Conservation (phyloP, 31 red algal species). For the Endocladia muricata region DNA sequence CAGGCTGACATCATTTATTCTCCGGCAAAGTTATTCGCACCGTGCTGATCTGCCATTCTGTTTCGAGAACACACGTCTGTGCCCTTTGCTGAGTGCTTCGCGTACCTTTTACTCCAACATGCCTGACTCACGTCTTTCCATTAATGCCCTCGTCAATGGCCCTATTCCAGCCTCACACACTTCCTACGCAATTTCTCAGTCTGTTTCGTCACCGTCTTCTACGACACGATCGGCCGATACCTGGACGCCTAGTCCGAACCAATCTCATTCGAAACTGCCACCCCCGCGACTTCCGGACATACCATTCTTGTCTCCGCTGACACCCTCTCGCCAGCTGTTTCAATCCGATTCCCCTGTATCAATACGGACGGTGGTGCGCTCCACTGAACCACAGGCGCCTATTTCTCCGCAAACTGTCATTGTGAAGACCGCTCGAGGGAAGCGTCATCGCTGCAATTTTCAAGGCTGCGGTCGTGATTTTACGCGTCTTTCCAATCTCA, state of each 20-base stretch:
- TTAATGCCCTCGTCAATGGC: neutral
- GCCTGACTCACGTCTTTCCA: constrained; percentile 16
- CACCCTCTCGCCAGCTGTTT: neutral
- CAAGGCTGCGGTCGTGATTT: constrained; percentile 54
- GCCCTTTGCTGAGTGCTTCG: too few relatives aligned
- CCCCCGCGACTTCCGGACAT: neutral
- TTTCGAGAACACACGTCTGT: too few relatives aligned
- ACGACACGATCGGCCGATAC: neutral
- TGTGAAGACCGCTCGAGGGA: constrained; percentile 40
- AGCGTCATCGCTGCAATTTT: constrained; percentile 47
- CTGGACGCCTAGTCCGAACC: neutral
- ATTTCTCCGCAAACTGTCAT: constrained; percentile 41
- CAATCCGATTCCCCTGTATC: neutral
- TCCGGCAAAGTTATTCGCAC: too few relatives aligned
- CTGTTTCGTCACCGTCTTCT: neutral
- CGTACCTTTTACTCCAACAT: too few relatives aligned
- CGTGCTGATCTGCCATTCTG: too few relatives aligned
- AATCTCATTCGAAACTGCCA: neutral
- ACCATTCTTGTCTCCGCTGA: neutral
- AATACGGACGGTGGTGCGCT: neutral
- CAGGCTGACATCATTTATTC: too few relatives aligned
- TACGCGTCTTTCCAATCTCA: constrained; percentile 55
- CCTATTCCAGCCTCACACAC: neutral
- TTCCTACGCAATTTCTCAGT: neutral
- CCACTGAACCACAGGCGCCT: neutral